Base-by-base conservation (phyloP, 768 basidiomycete species). In the Collybia mongolica region DNA sequence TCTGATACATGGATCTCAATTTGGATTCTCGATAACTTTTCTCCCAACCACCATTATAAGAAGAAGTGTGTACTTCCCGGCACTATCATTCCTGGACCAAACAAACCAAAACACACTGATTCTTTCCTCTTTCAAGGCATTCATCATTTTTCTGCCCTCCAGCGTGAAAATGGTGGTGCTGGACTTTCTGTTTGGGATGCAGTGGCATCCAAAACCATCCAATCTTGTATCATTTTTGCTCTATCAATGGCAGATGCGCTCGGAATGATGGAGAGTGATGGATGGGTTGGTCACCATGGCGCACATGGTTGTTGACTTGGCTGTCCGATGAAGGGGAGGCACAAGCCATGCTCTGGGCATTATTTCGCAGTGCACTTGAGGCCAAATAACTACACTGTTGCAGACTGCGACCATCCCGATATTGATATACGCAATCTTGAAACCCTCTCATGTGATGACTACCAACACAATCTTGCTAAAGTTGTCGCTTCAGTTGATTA, bases 1-100 rank as follows among this genome's bases (percentile, higher is more conserved):
- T 70, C 65, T 1, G 63, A 70, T 36, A 60, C 56, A 23, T 66
- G 66, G 65, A 66, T 70, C 0, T 53, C 42, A 35, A 63, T 69
- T n/a, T 71, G 65, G 61, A 46, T 67, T 6, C 42, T 70, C 15
- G 39, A 60, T 11, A 53, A 70, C 39, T 58, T 57, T 24, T 22
- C 46, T 11, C 60, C 61, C 1, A 44, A 55, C 15, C 5, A 44
- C 2, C 26, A 41, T 1, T 53, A 54, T 41, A 56, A 53, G 46
- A 54, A 51, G 20, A 20, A 11, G 7, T 44, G 46, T 11, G 51
- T 56, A 4, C 47, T 50, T 36, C 43, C 48, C 26, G 48, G 42
- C 24, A 18, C 43, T 4, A 49, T 50, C 39, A 37, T 51, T 19
- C 15, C 46, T 46, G 70, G 70, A 4, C 69, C 24, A 6, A 48